Conservation (phyloP, 208 protist genomes). For the Blechomonas ayalai region DNA sequence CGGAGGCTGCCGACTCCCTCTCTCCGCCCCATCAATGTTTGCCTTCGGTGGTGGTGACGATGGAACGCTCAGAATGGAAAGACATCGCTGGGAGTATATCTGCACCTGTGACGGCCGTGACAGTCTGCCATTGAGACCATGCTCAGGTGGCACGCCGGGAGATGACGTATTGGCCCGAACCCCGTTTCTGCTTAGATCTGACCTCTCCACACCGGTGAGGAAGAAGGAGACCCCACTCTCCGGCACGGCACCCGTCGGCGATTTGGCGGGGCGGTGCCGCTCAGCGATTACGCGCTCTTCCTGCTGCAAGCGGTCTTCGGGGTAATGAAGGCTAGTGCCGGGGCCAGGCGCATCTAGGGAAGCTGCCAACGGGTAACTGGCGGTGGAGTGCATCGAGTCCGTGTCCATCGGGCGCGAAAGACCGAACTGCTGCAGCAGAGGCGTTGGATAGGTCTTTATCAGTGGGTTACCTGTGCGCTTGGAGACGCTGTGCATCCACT, state of each 20-base stretch:
- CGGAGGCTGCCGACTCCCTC: no score
- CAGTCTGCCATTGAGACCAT: no score
- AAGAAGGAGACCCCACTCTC: slow-evolving; percentile 2
- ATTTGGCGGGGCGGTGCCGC: neutral
- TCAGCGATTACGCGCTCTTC: neutral
- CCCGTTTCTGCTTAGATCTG: no score
- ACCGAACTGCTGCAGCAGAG: slow-evolving; percentile 27
- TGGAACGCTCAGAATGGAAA: no score
- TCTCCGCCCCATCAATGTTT: no score
- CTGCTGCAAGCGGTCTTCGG: neutral
- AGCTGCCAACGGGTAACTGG: slow-evolving; percentile 5
- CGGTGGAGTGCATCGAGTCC: slow-evolving; percentile 13
- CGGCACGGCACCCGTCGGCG: neutral
- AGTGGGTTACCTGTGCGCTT: slow-evolving; percentile 22
- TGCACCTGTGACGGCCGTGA: no score
- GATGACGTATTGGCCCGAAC: no score
- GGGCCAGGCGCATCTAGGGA: no score
- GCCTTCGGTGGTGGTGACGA: no score
- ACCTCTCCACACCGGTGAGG: slow-evolving; percentile 13
- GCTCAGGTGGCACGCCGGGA: no score
- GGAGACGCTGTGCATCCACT: slow-evolving; percentile 3
- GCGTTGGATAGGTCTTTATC: slow-evolving; percentile 25
- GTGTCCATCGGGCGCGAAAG: slow-evolving; percentile 18
- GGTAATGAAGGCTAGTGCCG: neutral
- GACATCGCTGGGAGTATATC: no score